Base-by-base conservation (phyloP, 805 yeast species). In the Cyberlindnera samutprakarnensis region DNA sequence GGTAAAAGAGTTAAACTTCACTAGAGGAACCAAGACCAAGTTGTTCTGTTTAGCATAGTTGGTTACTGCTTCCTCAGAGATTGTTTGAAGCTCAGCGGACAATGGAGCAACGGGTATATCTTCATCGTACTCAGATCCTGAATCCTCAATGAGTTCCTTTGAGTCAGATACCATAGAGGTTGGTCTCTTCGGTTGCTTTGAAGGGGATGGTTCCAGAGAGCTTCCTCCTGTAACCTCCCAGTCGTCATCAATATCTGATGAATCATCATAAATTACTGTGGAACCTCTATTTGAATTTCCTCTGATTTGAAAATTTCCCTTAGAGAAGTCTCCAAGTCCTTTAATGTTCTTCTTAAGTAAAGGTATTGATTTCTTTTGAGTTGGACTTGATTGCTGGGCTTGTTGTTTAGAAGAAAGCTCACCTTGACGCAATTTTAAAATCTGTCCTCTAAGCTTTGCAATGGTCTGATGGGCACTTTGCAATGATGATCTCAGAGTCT, bases 391-490 rank as follows among this genome's bases (percentile, higher is more conserved):
- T n/a, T 9, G 14, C 8, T 23, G 34, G 8, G 31, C 25, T 24
- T 33, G 33, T 15, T 40, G 38, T 23, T 43, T 46, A 11, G 30
- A 28, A 11, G 38, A 30, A 6, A 50, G 25, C 25, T 50, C 54
- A 28, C 43, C 44, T 7, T 47, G 43, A 25, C 55, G 52, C 4
- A 53, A 26, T 30, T 47, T 47, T 15, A 40, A 26, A 15, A 53
- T 47, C 35, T 52, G 53, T 7, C 47, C 58, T 50, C 81, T 69
- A 39, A 81, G 62, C 44, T 69, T 76, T n/a, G 73, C 57, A 29
- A 82, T 75, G 3, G 75, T 69, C 38, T 68, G 64, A 44, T 78
- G 73, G 5, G 88, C 80, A 54, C 70, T 83, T 13, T 66, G 63
- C 43, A 84, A 62, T 16, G 82, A 77, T 0, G 80, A 68, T 40